Evolutionary conservation across 768 basidiomycete genomes (phyloP).

Genomic region (Trichaptum fuscoviolaceum): DNA sequence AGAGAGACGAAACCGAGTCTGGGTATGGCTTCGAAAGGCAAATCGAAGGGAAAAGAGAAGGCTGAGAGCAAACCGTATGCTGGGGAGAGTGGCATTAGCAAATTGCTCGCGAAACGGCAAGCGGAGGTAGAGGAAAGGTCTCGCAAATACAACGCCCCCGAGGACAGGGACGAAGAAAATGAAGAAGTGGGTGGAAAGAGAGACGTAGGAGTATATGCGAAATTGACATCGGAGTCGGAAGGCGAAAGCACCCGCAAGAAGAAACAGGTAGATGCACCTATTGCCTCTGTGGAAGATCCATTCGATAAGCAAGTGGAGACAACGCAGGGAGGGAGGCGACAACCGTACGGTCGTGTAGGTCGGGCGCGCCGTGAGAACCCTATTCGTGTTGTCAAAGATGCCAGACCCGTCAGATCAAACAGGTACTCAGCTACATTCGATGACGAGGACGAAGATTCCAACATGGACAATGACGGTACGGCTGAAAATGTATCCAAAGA

Average conservation of each 20-base stretch:
- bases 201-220: constrained; percentile 5
- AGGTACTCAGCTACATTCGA: constrained; percentile 66
- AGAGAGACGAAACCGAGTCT: constrained; percentile 39
- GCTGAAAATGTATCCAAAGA: constrained; percentile 38
- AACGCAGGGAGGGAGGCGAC: background rate
- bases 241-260: background rate
- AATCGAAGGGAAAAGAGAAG: constrained; percentile 29
- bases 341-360: background rate
- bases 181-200: constrained; percentile 8
- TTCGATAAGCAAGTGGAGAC: background rate
- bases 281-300: background rate
- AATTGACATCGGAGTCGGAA: constrained; percentile 8
- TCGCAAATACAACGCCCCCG: too few relatives aligned
- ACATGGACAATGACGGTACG: constrained; percentile 23
- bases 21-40: constrained; percentile 34
- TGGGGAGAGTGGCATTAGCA: constrained; percentile 75
- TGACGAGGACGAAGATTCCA: constrained; percentile 37
- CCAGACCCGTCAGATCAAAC: constrained; percentile 27
- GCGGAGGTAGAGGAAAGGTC: constrained; percentile 44
- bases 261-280: background rate
- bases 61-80: constrained; percentile 66
- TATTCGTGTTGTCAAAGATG: background rate
- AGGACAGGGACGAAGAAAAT: background rate
- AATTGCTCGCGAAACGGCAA: constrained; percentile 58
- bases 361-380: background rate